A percentile compares a stretch with the other conserved stretches of the same genome.
Evolutionary conservation across 768 basidiomycete genomes (phyloP).

Genomic region (Auricularia sp.): DNA sequence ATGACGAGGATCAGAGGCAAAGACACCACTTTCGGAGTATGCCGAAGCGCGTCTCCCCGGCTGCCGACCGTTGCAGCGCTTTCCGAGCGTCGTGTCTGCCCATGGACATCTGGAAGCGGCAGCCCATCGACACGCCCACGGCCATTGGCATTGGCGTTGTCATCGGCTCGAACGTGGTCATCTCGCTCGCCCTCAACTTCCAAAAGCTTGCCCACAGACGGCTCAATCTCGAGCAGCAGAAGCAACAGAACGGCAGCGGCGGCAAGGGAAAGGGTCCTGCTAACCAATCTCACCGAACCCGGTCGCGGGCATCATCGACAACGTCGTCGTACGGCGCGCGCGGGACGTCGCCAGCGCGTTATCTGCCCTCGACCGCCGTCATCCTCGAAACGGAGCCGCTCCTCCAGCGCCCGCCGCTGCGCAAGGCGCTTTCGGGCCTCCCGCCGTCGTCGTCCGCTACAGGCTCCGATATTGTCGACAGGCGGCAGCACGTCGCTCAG

Average conservation of each 20-base stretch:
- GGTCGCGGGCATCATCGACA: background rate
- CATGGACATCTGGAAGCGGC: slow-evolving; percentile 5
- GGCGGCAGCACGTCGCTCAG: background rate
- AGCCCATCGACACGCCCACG: slow-evolving; percentile 44
- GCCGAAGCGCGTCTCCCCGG: too few relatives aligned
- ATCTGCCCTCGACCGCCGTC: background rate
- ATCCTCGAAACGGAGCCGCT: slow-evolving; percentile 1
- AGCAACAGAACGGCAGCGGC: slow-evolving; percentile 8
- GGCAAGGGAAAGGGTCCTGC: background rate
- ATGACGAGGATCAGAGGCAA: too few relatives aligned
- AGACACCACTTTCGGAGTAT: too few relatives aligned
- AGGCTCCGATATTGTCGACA: background rate
- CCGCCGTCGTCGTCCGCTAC: background rate
- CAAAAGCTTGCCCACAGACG: slow-evolving; percentile 87
- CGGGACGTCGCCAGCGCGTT: background rate
- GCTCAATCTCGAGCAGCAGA: slow-evolving; percentile 32
- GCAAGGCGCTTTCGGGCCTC: background rate
- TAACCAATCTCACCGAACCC: background rate
- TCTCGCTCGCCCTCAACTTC: slow-evolving; percentile 81
- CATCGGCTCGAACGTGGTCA: slow-evolving; percentile 75
- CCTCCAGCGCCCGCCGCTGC: background rate
- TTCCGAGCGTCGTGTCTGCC: background rate
- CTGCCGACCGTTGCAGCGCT: too few relatives aligned
- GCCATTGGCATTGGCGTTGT: slow-evolving; percentile 76
- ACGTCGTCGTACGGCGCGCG: background rate